Conservation (phyloP, 73 alveolate genomes). For the Paramecium primaurelia region DNA sequence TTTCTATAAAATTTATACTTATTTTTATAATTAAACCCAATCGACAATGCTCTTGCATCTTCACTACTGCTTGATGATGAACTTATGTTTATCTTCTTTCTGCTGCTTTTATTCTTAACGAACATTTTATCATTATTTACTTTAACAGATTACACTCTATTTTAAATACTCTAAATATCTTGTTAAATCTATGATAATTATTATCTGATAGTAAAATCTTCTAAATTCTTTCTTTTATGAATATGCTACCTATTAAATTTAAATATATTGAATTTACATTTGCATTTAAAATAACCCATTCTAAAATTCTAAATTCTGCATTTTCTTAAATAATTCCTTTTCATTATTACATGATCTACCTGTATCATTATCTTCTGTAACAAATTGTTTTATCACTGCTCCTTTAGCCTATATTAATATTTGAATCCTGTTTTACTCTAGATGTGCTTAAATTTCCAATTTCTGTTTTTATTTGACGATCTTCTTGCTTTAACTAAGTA, state of each 20-base stretch:
- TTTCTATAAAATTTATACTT: not conserved
- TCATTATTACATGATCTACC: not conserved
- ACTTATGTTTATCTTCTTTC: not conserved
- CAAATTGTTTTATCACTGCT: not conserved
- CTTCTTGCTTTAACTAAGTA: not conserved
- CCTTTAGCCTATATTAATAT: not conserved
- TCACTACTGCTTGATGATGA: not conserved
- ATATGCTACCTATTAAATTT: not conserved
- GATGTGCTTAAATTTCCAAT: not conserved
- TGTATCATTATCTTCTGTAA: not conserved
- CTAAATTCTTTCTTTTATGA: not conserved
- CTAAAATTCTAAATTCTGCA: slow-evolving; percentile 13
- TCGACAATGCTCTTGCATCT: not conserved
- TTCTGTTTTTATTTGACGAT: not conserved
- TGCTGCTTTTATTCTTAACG: not conserved
- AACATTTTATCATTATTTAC: not conserved
- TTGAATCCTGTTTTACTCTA: not conserved
- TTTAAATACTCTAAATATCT: not conserved
- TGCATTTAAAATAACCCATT: slow-evolving; percentile 23
- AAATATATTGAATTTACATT: not conserved
- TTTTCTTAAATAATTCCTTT: not conserved
- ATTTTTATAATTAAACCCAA: not conserved
- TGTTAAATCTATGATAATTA: not conserved
- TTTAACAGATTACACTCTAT: not conserved
- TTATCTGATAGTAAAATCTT: not conserved